These are phyloP conservation scores for Pythium myriotylum DNA, from an alignment of 352 stramenopile genomes.

Conservation along the genomic window DNA sequence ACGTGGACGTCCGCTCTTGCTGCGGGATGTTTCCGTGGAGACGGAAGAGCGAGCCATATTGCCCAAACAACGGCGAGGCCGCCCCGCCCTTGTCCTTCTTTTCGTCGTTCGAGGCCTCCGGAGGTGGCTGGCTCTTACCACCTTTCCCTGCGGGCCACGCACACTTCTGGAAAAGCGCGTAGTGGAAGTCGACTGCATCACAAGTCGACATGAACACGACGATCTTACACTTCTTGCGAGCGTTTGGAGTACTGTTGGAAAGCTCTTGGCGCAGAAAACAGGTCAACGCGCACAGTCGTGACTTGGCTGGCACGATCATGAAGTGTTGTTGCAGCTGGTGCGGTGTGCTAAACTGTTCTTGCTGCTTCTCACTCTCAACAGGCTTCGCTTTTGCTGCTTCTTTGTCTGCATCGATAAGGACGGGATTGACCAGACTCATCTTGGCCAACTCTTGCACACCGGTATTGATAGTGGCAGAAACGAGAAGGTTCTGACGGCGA, in stretches of 20 bases:
- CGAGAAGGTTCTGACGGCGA: slow-evolving; percentile 76
- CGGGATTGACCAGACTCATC: slow-evolving; percentile 78
- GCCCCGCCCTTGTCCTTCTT: slow-evolving; percentile 42
- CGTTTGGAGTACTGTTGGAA: slow-evolving; percentile 36
- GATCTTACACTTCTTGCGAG: slow-evolving; percentile 68
- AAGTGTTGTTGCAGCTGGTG: slow-evolving; percentile 96
- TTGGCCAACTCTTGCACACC: slow-evolving; percentile 81
- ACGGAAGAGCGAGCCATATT: slow-evolving; percentile 62
- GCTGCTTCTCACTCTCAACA: slow-evolving; percentile 13
- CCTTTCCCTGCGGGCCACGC: slow-evolving; percentile 49
- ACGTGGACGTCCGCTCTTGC: slow-evolving; percentile 95
- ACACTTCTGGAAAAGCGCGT: slow-evolving; percentile 89
- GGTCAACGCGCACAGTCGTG: slow-evolving; percentile 91
- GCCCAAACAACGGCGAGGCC: slow-evolving; percentile 62
- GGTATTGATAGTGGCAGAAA: slow-evolving; percentile 89
- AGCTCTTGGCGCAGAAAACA: slow-evolving; percentile 90
- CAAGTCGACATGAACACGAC: slow-evolving; percentile 98
- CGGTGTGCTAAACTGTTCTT: slow-evolving; percentile 87
- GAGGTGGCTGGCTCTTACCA: slow-evolving; percentile 26
- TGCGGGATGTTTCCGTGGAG: slow-evolving; percentile 97
- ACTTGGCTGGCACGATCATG: slow-evolving; percentile 95
- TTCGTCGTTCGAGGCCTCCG: background rate
- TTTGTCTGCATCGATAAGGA: slow-evolving; percentile 78
- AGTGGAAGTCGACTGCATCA: slow-evolving; percentile 97
- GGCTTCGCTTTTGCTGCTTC: slow-evolving; percentile 18